Conservation (phyloP, 352 stramenopile genomes). For the Albugo laibachii region DNA sequence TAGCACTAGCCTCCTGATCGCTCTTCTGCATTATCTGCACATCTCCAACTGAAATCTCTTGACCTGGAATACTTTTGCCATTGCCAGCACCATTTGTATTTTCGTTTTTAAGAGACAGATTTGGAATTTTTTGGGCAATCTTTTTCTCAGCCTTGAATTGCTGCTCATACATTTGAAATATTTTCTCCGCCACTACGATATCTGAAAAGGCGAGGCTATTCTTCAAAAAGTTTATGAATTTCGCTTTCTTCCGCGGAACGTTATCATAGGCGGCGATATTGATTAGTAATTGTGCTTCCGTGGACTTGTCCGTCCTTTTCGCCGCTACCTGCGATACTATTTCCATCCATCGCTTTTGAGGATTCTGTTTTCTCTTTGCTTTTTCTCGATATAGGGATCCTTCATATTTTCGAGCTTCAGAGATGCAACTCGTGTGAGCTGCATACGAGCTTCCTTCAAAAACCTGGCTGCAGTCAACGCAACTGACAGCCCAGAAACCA, state of each 20-base stretch:
- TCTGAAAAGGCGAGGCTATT: slow-evolving; percentile 58
- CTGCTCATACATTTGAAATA: slow-evolving; percentile 55
- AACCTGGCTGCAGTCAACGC: slow-evolving; percentile 83
- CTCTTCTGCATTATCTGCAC: slow-evolving; percentile 17
- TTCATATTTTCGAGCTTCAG: slow-evolving; percentile 89
- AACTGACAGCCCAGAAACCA: slow-evolving; percentile 84
- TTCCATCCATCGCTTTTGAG: slow-evolving; percentile 79
- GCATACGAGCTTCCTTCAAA: slow-evolving; percentile 82
- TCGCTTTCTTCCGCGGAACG: slow-evolving; percentile 84
- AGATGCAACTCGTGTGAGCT: slow-evolving; percentile 83
- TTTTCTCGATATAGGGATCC: slow-evolving; percentile 67
- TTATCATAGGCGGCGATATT: slow-evolving; percentile 74
- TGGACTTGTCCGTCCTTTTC: slow-evolving; percentile 18
- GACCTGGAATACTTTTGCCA: slow-evolving; percentile 9
- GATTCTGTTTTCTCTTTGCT: slow-evolving; percentile 46
- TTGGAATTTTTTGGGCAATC: background rate
- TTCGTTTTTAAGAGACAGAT: background rate
- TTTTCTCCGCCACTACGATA: slow-evolving; percentile 23
- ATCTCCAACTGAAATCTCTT: background rate
- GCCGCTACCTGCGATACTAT: slow-evolving; percentile 31
- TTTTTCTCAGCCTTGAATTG: slow-evolving; percentile 25
- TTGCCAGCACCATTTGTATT: slow-evolving; percentile 11
- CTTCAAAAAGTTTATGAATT: slow-evolving; percentile 84
- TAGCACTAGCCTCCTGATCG: slow-evolving; percentile 10
- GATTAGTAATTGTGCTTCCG: slow-evolving; percentile 41